These are phyloP conservation scores for Tricholoma bakamatsutake DNA, from an alignment of 768 basidiomycete species.

Conservation along the genomic window DNA sequence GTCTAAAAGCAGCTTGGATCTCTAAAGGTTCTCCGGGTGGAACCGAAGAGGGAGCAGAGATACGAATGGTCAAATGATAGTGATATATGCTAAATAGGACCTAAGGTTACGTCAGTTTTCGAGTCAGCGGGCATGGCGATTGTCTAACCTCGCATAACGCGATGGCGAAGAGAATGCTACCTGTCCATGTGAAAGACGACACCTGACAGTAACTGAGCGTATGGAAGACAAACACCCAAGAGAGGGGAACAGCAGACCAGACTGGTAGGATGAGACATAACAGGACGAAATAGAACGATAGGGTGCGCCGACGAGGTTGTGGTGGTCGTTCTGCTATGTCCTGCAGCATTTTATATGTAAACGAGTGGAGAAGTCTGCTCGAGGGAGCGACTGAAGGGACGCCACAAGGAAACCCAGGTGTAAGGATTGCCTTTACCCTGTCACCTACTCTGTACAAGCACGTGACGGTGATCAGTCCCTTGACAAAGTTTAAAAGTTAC, in stretches of 20 bases:
- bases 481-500: background rate
- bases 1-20: constrained; percentile 51
- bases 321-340: constrained; percentile 36
- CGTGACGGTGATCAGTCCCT: too few relatives aligned
- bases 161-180: constrained; percentile 36
- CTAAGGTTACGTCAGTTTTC: constrained; percentile 26
- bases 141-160: constrained; percentile 54
- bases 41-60: constrained; percentile 41
- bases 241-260: constrained; percentile 55
- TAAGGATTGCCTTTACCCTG: too few relatives aligned
- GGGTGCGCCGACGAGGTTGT: constrained; percentile 30
- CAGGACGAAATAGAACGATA: constrained; percentile 57
- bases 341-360: constrained; percentile 13
- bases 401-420: too few relatives aligned
- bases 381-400: background rate
- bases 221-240: constrained; percentile 60
- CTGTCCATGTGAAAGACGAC: constrained; percentile 34
- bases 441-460: too few relatives aligned
- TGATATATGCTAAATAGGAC: constrained; percentile 68
- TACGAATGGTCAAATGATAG: constrained; percentile 38
- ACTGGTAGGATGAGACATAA: constrained; percentile 53
- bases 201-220: constrained; percentile 38
- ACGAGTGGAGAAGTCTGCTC: background rate
- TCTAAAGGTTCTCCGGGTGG: constrained; percentile 45
- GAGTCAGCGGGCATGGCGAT: background rate